Evolutionary conservation across 768 basidiomycete species (phyloP), one percentile per base, ranked within the genome.

Genomic region (Gautieria morchelliformis): DNA sequence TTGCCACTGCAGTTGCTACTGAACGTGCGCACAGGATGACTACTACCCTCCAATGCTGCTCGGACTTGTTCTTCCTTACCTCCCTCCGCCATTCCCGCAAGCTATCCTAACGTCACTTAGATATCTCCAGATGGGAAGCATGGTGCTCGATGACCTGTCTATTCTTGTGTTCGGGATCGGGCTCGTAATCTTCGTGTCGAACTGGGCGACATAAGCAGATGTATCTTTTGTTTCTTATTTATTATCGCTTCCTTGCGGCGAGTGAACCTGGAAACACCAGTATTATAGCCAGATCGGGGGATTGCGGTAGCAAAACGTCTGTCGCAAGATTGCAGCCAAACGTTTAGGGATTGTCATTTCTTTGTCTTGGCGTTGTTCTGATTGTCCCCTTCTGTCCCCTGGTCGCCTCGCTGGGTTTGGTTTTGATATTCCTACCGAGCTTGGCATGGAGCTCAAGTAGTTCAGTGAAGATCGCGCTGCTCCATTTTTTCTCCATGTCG

Each of bases 131-230:
- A 81, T 92, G 77, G 80, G 77, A 8, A 77, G 80, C 1, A 65
- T 79, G 24, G 78, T 90, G 65, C 66, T 89, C 24, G 84, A 92
- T 59, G 89, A 89, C 62, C 67, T 92, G 0, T 79, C 87, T 2
- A 80, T 79, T 1, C 65, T 87, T 4, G 65, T 91, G 6, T 80
- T 91, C n/a, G 86, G 83, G 2, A 66, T 91, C 7, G 89, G 89
- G 6, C 65, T 91, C 59, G 70, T 85, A 24, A 68, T 87, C 7
- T 71, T 78, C 64, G 67, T 82, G 57, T 75, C 82, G 12, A 73
- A 75, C 10, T 82, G 76, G 76, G 62, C 78, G 20, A 60, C 63
- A 35, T 39, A 42, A 60, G 30, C n/a, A 52, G 60, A 9, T 9
- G 14, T 44, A 27, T 41, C 58, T 45, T 56, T 54, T 20, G n/a